Conservation (phyloP, 2,329 filamentous ascomycete species). For the Microascus cirrosus region DNA sequence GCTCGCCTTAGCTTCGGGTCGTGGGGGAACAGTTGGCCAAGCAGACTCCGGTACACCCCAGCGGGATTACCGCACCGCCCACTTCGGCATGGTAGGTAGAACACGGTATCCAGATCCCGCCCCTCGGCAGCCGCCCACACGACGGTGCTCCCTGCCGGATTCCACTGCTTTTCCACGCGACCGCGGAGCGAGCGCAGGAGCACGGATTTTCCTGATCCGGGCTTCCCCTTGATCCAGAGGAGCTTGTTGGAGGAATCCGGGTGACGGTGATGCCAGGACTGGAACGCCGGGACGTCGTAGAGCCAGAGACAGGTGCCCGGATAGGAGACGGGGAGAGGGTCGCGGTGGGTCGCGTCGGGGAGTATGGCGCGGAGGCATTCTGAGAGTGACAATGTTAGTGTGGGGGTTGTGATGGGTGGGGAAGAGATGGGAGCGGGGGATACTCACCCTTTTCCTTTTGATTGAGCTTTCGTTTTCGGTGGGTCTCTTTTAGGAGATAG, state of each 20-base stretch:
- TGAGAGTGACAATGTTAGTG: not conserved
- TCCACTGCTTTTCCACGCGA: constrained; percentile 16
- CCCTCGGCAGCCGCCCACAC: constrained; percentile 14
- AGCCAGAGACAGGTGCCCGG: constrained; percentile 20
- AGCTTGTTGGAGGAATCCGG: constrained; percentile 14
- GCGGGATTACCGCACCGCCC: constrained; percentile 10
- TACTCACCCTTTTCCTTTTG: constrained; percentile 10
- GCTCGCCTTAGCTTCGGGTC: constrained; percentile 16
- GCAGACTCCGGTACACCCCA: constrained; percentile 15
- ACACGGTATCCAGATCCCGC: constrained; percentile 10
- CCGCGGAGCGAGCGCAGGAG: constrained; percentile 15
- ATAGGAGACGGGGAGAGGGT: constrained; percentile 11
- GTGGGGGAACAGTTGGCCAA: constrained; percentile 17
- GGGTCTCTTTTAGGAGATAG: constrained; percentile 13
- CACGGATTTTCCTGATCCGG: constrained; percentile 18
- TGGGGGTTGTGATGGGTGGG: not conserved
- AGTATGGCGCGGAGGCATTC: constrained; percentile 13
- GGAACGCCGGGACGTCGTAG: constrained; percentile 17
- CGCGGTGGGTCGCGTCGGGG: constrained; percentile 5
- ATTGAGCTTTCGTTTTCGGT: constrained; percentile 11
- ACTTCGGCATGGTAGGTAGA: constrained; percentile 7
- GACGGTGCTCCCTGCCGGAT: constrained; percentile 11
- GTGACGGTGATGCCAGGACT: constrained; percentile 17
- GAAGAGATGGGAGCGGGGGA: not conserved
- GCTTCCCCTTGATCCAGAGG: constrained; percentile 18